phyloP scores from a whole-genome alignment of 2,329 filamentous ascomycete species.

The Fusarium sp. region DNA sequence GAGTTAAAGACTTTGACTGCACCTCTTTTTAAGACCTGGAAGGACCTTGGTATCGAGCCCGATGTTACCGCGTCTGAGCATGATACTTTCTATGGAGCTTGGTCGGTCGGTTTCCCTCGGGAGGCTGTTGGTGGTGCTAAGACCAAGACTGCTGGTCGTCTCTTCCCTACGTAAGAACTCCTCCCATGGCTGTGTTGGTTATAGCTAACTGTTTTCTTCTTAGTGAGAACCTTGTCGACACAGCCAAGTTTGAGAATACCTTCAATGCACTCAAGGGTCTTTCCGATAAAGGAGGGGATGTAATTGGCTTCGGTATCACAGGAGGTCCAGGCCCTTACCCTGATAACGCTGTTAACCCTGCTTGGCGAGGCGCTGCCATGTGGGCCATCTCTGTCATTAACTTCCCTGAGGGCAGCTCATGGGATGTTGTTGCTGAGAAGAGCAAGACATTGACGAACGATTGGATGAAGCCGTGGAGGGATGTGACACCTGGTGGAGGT shows the following conservation, averaged over 20 bases:
- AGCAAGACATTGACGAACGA: slow-evolving; percentile 31
- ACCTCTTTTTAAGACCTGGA: slow-evolving; percentile 24
- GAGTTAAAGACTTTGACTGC: slow-evolving; percentile 14
- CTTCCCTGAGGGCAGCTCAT: slow-evolving; percentile 37
- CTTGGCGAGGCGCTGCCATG: slow-evolving; percentile 55
- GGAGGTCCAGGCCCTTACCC: slow-evolving; percentile 43
- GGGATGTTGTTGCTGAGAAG: slow-evolving; percentile 15
- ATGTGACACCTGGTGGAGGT: slow-evolving; percentile 25
- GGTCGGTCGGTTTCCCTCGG: slow-evolving; percentile 33
- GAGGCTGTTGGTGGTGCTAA: slow-evolving; percentile 18
- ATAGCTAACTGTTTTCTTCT: neutral
- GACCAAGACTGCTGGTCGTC: slow-evolving; percentile 34
- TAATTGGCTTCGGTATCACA: slow-evolving; percentile 53
- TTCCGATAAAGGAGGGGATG: slow-evolving; percentile 50
- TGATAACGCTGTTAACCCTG: slow-evolving; percentile 56
- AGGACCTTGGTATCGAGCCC: slow-evolving; percentile 15
- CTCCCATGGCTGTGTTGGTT: fast-evolving
- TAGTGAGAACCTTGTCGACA: slow-evolving; percentile 31
- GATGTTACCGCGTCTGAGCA: slow-evolving; percentile 25
- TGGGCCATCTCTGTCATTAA: slow-evolving; percentile 48
- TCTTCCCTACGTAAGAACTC: slow-evolving; percentile 28
- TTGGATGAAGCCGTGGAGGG: slow-evolving; percentile 42
- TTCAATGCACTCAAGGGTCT: slow-evolving; percentile 49
- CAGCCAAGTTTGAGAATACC: slow-evolving; percentile 44
- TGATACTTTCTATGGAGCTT: slow-evolving; percentile 28